phyloP scores from a whole-genome alignment of 257 asterid genomes.

The Solanum microdontum region DNA sequence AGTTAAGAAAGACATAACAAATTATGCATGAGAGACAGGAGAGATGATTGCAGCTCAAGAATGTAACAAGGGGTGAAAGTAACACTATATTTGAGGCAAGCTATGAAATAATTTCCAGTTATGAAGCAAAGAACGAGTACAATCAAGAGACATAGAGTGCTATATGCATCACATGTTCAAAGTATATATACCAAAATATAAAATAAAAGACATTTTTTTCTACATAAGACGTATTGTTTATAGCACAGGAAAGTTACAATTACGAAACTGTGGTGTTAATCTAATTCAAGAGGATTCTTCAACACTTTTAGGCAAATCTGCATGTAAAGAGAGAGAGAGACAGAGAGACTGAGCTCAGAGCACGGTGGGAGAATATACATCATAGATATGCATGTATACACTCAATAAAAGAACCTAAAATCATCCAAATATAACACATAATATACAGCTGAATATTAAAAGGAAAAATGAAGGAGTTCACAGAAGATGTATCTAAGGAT shows the following conservation, averaged over 20 bases:
- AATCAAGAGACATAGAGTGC: not conserved
- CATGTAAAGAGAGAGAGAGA: not conserved
- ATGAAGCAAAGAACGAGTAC: not conserved
- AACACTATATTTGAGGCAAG: not conserved
- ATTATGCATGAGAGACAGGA: not conserved
- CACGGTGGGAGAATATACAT: not conserved
- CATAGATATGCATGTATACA: not conserved
- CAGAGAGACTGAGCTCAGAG: not conserved
- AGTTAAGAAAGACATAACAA: not conserved
- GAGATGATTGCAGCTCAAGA: not conserved
- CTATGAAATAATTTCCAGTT: not conserved
- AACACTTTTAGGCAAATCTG: not conserved
- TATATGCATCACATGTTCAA: not conserved
- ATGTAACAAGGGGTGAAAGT: not conserved
- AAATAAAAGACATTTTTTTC: not conserved
- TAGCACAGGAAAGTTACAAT: not conserved
- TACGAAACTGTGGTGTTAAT: not conserved
- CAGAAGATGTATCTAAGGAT: not conserved
- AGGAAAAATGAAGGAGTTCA: not conserved
- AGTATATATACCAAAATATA: not conserved
- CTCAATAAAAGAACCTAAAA: not conserved
- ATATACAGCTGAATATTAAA: not conserved
- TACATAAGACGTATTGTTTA: not conserved
- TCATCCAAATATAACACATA: not conserved
- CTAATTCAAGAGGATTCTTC: not conserved